Conservation (phyloP, 495 filamentous ascomycete species). For the Penicillium ochrochloron region DNA sequence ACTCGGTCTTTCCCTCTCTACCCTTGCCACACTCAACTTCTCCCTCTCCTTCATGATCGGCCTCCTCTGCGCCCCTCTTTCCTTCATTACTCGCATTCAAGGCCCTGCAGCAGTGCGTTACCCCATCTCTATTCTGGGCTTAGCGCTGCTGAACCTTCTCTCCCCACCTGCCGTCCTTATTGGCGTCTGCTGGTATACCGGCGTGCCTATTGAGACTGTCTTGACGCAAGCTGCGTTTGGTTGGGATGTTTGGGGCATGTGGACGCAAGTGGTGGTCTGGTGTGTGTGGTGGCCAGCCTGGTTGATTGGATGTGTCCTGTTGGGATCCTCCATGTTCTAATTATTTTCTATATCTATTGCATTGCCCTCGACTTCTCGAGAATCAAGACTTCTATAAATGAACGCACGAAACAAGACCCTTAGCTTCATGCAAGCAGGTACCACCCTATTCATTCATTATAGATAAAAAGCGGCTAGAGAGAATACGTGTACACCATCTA, state of each 20-base stretch:
- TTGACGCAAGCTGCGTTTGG: conserved; percentile 81
- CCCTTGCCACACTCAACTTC: conserved; percentile 96
- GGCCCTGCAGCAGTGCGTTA: conserved; percentile 28
- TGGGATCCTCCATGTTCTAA: conserved; percentile 49
- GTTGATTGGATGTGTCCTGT: conserved; percentile 66
- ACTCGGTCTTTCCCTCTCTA: conserved; percentile 86
- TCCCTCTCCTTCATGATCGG: conserved; percentile 87
- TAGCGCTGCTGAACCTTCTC: conserved; percentile 58
- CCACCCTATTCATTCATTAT: conserved; percentile 35
- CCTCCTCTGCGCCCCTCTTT: conserved; percentile 73
- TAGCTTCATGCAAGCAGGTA: conserved; percentile 12
- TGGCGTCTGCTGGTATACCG: conserved; percentile 54
- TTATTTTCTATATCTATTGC: not conserved
- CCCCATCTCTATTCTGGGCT: conserved; percentile 29
- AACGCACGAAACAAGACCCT: not conserved
- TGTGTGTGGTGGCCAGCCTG: conserved; percentile 99
- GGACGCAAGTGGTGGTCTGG: conserved; percentile 90
- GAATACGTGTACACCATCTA: conserved; percentile 43
- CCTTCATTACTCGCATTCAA: conserved; percentile 65
- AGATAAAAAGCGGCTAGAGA: conserved; percentile 25
- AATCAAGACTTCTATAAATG: not conserved
- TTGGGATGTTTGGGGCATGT: conserved; percentile 91
- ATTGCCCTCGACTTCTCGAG: not conserved
- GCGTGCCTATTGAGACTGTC: conserved; percentile 56
- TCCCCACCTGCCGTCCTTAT: conserved; percentile 69